phyloP scores from a whole-genome alignment of 306 rosid species.

The Betula pendula region DNA sequence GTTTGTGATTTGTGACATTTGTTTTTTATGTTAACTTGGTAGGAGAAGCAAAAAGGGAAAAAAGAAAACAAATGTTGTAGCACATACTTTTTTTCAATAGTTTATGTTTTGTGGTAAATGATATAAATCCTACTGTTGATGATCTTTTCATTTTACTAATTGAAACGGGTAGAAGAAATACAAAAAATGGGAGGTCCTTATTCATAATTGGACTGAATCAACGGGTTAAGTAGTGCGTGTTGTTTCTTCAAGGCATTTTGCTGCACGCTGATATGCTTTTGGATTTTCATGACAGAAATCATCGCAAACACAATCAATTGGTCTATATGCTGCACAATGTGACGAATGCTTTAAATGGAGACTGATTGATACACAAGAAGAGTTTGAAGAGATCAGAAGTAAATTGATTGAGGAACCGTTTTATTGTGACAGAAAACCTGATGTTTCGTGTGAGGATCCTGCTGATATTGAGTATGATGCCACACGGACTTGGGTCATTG shows the following conservation, averaged over 20 bases:
- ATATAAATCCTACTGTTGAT: neutral
- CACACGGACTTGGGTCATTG: slow-evolving; percentile 83
- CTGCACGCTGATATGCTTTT: slow-evolving; percentile 25
- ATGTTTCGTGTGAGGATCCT: slow-evolving; percentile 62
- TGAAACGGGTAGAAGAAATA: neutral
- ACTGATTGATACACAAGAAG: slow-evolving; percentile 64
- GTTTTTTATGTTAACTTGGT: neutral
- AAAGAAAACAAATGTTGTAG: neutral
- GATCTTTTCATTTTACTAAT: neutral
- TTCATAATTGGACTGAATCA: slow-evolving; percentile 3
- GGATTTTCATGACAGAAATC: slow-evolving; percentile 45
- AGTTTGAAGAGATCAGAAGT: slow-evolving; percentile 77
- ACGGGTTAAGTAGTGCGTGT: neutral
- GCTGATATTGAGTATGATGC: slow-evolving; percentile 69
- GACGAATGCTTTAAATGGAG: slow-evolving; percentile 80
- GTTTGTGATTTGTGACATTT: neutral
- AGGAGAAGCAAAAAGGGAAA: neutral
- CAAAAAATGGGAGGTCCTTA: neutral
- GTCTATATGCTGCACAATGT: slow-evolving; percentile 74
- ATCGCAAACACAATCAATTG: slow-evolving; percentile 37
- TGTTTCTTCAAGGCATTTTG: neutral
- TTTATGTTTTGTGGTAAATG: neutral
- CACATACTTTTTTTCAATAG: neutral
- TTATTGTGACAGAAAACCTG: slow-evolving; percentile 49
- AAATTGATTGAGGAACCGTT: slow-evolving; percentile 56